Conservation (phyloP, 1,139 yeast species). For the Candida tropicalis region DNA sequence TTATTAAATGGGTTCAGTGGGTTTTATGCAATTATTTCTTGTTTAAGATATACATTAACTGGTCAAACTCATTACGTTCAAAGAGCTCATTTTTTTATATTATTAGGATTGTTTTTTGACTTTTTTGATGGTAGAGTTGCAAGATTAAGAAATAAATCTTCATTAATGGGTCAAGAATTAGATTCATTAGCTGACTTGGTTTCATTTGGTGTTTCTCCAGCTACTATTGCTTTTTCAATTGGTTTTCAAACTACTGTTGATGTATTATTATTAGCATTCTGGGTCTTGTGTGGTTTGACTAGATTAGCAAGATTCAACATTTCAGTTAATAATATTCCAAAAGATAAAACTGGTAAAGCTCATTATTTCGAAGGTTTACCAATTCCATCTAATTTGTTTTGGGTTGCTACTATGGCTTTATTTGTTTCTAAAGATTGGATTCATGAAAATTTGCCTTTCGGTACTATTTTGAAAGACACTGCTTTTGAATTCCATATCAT, state of each 20-base stretch:
- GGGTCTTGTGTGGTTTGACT: conserved; percentile 92
- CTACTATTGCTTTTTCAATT: conserved; percentile 86
- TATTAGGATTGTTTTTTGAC: conserved; percentile 90
- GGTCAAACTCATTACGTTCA: conserved; percentile 71
- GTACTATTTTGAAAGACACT: conserved; percentile 55
- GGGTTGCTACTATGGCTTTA: conserved; percentile 73
- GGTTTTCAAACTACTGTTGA: conserved; percentile 88
- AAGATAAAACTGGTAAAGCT: conserved; percentile 80
- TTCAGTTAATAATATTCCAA: conserved; percentile 89
- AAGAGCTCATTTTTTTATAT: conserved; percentile 86
- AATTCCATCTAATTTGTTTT: conserved; percentile 80
- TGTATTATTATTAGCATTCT: conserved; percentile 71
- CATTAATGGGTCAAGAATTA: conserved; percentile 95
- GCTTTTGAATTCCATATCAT: conserved; percentile 76
- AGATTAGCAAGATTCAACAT: conserved; percentile 95
- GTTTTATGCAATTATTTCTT: conserved; percentile 84
- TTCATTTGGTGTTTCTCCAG: conserved; percentile 92
- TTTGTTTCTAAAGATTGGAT: conserved; percentile 55
- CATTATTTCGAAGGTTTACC: conserved; percentile 93
- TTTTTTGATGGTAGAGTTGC: conserved; percentile 98
- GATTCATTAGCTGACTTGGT: conserved; percentile 95
- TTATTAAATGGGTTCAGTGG: conserved; percentile 89
- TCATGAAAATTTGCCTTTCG: conserved; percentile 64
- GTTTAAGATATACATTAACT: conserved; percentile 77
- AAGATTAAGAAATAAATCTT: conserved; percentile 85